Evolutionary conservation across 306 rosid genomes (phyloP), one percentile per base, ranked within the genome.

Genomic region (Glycine tomentella): DNA sequence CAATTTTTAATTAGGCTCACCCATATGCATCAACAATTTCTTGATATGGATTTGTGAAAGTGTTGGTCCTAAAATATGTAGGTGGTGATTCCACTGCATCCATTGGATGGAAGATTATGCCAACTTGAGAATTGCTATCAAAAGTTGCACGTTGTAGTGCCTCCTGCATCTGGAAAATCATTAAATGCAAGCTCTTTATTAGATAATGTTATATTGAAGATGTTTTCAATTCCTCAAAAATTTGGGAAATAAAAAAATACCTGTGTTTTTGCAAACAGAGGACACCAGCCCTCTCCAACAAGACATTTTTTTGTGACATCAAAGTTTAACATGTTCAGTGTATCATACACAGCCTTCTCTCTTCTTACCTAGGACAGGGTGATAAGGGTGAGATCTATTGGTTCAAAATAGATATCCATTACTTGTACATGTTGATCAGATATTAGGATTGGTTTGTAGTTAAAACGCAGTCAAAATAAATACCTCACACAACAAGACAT

Each of bases 11-110:
- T 69, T 76, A 80, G 45, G 87, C 98, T 90, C 87, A 96, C 99
- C 99, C 99, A 79, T 96, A 96, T 76, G 99, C 99, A 84, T 96
- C 98, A 76, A 96, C 99, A 81, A 96, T 96, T 90, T 93, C 99
- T 80, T 96, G 99, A 86, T 90, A 96, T 38, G 97, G 90, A 83
- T 70, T 88, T n/a, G 99, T 96, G 87, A 96, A 91, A 85, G 56
- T n/a, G 81, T 96, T 96, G 62, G 98, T 92, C 90, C 92, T 92
- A 82, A 96, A 93, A 90, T 89, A 90, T 49, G 99, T 96, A 34
- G 99, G 99, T 68, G 98, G 99, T 75, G 99, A 92, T 83, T 93
- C 99, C 78, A 85, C 62, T 66, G 97, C 93, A 86, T 96, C 98
- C 95, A 90, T 86, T 70, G 71, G 86, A 55, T 96, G 99, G 81